phyloP scores from a whole-genome alignment of 2,329 filamentous ascomycete species.

The Bipolaris gigantea region DNA sequence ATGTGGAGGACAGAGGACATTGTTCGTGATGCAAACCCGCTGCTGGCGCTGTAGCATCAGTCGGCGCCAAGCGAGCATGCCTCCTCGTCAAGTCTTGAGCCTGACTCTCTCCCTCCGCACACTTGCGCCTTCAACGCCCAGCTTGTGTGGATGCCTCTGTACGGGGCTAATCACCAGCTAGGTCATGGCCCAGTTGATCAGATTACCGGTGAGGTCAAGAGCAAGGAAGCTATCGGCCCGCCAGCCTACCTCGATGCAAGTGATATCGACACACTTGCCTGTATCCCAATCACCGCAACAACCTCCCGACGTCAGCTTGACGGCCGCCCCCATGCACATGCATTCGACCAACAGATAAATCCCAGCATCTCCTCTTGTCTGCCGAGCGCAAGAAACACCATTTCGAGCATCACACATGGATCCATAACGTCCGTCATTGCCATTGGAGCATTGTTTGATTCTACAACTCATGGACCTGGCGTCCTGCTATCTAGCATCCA shows the following conservation, averaged over 20 bases:
- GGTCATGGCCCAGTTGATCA: neutral
- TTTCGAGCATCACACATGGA: neutral
- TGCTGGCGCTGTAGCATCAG: neutral
- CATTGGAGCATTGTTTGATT: neutral
- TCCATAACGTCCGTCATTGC: neutral
- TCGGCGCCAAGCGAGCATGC: neutral
- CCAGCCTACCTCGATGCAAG: neutral
- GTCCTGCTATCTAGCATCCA: slow-evolving; percentile 47
- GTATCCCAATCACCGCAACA: neutral
- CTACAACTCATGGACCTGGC: neutral
- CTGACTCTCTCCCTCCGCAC: neutral
- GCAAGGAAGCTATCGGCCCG: slow-evolving; percentile 1
- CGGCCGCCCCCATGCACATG: neutral
- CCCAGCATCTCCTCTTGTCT: neutral
- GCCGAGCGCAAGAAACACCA: neutral
- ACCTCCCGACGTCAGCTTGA: neutral
- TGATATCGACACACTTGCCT: neutral
- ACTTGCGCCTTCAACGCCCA: neutral
- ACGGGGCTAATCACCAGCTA: neutral
- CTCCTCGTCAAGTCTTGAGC: neutral
- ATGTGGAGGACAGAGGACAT: neutral
- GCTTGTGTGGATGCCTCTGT: neutral
- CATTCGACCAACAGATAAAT: neutral
- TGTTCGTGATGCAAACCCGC: neutral
- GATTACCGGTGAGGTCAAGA: neutral